Evolutionary conservation across 2,329 filamentous ascomycete species (phyloP).

Genomic region (Apiospora koreana): DNA sequence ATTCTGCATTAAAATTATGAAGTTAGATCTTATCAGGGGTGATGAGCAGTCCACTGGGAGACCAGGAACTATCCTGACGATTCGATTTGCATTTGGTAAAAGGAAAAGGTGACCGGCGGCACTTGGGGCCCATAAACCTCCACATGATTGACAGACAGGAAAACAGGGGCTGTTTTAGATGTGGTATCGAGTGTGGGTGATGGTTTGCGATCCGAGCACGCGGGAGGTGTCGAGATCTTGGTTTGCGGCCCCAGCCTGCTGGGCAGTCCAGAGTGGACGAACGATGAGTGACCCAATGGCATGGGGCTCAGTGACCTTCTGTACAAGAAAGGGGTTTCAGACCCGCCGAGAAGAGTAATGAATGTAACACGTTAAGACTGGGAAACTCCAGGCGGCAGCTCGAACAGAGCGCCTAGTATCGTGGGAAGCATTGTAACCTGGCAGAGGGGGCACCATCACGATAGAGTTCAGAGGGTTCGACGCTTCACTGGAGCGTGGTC

Average conservation of each 20-base stretch:
- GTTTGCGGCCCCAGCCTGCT: not conserved
- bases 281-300: not conserved
- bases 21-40: too few species aligned
- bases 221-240: not conserved
- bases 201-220: not conserved
- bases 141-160: not conserved
- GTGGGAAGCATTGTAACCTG: not conserved
- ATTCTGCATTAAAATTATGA: too few species aligned
- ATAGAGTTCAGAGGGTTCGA: not conserved
- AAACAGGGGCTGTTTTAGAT: not conserved
- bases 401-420: too few species aligned
- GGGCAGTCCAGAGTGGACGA: not conserved
- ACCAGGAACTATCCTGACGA: not conserved
- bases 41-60: not conserved
- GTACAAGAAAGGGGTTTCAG: not conserved
- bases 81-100: not conserved
- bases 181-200: not conserved
- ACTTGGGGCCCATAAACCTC: too few species aligned
- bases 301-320: not conserved
- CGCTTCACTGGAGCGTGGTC: not conserved
- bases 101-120: not conserved
- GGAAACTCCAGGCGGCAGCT: not conserved
- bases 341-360: not conserved
- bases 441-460: not conserved
- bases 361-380: not conserved